These are phyloP conservation scores for Phycomyces blakesleeanus DNA, from an alignment of 192 early-diverging fungal genomes.

Conservation along the genomic window DNA sequence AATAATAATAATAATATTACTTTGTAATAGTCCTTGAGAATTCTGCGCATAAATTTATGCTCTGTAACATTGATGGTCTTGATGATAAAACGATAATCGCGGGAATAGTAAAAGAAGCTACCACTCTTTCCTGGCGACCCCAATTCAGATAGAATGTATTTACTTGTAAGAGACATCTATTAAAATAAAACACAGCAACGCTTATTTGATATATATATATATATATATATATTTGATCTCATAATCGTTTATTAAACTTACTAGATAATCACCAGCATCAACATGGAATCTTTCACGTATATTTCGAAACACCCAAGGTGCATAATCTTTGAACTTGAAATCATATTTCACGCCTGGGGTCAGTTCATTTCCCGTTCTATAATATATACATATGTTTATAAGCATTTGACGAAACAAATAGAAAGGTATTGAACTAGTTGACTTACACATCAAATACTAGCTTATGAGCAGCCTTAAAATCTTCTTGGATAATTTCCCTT, in stretches of 20 bases:
- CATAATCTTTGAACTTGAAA: slow-evolving; percentile 99
- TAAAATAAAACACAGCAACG: no score
- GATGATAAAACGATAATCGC: slow-evolving; percentile 98
- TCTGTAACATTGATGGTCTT: slow-evolving; percentile 95
- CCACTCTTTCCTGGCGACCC: slow-evolving; percentile 94
- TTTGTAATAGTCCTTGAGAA: slow-evolving; percentile 85
- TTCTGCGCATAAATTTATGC: slow-evolving; percentile 89
- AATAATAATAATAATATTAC: slow-evolving; percentile 35
- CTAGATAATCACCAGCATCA: slow-evolving; percentile 91
- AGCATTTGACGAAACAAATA: not conserved
- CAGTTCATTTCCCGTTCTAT: slow-evolving; percentile 86
- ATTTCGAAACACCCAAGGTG: slow-evolving; percentile 93
- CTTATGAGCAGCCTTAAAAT: slow-evolving; percentile 89
- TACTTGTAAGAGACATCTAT: slow-evolving; percentile 86
- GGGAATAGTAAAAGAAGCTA: slow-evolving; percentile 96
- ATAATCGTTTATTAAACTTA: slow-evolving; percentile 26
- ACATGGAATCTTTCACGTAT: slow-evolving; percentile 86
- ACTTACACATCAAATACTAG: slow-evolving; percentile 90
- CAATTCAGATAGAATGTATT: slow-evolving; percentile 94
- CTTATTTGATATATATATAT: no score
- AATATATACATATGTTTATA: not conserved
- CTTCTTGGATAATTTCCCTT: slow-evolving; percentile 67
- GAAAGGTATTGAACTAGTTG: not conserved
- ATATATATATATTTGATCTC: not conserved
- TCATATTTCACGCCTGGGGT: slow-evolving; percentile 94